Conservation (phyloP, 257 asterid species). For the Oldenlandia corymbosa region DNA sequence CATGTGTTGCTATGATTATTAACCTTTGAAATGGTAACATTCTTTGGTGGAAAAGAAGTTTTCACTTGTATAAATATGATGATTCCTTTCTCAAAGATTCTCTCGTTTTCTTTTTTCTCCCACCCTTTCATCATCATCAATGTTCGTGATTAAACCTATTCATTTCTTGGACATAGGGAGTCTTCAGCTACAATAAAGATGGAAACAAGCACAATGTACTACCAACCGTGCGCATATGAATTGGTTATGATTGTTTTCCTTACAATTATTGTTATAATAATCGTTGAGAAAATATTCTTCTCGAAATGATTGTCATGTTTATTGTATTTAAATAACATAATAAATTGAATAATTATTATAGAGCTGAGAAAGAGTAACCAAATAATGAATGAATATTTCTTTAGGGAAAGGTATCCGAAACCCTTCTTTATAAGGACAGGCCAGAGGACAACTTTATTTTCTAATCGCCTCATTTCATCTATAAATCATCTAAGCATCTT, state of each 20-base stretch:
- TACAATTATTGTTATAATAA: constrained; percentile 14
- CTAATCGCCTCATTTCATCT: constrained; percentile 12
- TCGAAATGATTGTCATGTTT: too few species aligned
- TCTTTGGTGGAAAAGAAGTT: neutral
- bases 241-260: constrained; percentile 23
- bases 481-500: too few species aligned
- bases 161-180: neutral
- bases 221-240: constrained; percentile 37
- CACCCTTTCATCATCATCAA: constrained; percentile 4
- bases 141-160: neutral
- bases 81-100: neutral
- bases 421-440: constrained; percentile 16
- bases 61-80: too few species aligned
- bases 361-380: too few species aligned
- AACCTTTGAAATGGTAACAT: too few species aligned
- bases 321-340: too few species aligned
- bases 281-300: constrained; percentile 3
- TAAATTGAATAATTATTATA: too few species aligned
- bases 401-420: neutral
- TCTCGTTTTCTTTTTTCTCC: neutral
- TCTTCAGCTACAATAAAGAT: neutral
- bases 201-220: constrained; percentile 8
- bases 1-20: too few species aligned
- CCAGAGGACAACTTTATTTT: constrained; percentile 18
- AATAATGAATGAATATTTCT: too few species aligned